These are phyloP conservation scores for Colletotrichum shisoi DNA, from an alignment of 2,329 filamentous ascomycete genomes.

Conservation along the genomic window DNA sequence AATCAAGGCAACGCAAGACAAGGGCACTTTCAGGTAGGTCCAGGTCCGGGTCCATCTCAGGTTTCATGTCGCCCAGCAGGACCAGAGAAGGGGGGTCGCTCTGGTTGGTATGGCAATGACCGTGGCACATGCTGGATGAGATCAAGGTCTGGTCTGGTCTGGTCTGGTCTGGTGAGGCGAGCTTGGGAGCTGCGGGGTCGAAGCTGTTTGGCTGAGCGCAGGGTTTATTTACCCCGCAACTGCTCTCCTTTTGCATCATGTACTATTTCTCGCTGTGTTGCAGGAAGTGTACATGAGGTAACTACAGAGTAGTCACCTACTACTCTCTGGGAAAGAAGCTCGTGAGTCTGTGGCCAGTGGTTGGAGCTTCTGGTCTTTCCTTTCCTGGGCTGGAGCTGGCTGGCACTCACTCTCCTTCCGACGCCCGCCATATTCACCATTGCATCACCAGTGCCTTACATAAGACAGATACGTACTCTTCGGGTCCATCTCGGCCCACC, in stretches of 20 bases:
- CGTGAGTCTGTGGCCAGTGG: too few species aligned
- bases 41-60: too few species aligned
- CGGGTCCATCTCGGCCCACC: not conserved
- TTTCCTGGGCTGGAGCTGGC: too few species aligned
- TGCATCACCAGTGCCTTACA: constrained; percentile 11
- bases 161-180: not conserved
- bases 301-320: too few species aligned
- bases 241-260: not conserved
- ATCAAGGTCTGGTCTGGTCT: not conserved
- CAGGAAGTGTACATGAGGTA: too few species aligned
- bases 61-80: too few species aligned
- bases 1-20: not conserved
- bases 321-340: too few species aligned
- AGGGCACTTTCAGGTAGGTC: too few species aligned
- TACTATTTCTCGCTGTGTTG: too few species aligned
- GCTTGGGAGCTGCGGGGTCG: constrained; percentile 1
- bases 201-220: constrained; percentile 19
- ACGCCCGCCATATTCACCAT: not conserved
- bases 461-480: not conserved
- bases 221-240: constrained; percentile 33
- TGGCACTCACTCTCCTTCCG: not conserved
- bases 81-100: not conserved
- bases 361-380: too few species aligned
- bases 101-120: constrained; percentile 35
- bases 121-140: constrained; percentile 22